Percentiles rank a stretch among this genome's conserved stretches.
These are phyloP conservation scores for Linnemannia elongata DNA, from an alignment of 192 early-diverging fungal species.

Conservation along the genomic window DNA sequence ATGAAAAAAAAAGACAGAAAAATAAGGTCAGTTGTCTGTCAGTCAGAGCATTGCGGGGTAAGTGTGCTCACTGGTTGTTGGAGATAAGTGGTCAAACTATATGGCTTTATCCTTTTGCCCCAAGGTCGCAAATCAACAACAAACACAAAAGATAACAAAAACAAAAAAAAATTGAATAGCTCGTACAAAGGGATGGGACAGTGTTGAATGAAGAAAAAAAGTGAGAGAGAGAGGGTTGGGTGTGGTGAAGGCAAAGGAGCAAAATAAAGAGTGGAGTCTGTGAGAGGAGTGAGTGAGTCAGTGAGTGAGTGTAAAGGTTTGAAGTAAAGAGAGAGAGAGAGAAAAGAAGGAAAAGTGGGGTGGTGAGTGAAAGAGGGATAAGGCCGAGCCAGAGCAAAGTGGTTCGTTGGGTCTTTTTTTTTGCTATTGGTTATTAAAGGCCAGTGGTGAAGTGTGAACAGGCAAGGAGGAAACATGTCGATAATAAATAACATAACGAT, in stretches of 20 bases:
- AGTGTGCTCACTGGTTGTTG: background rate
- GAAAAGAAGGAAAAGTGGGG: background rate
- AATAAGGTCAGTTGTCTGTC: background rate
- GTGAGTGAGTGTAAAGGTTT: background rate
- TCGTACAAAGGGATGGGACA: background rate
- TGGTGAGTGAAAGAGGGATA: background rate
- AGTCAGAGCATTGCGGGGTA: background rate
- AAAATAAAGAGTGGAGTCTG: background rate
- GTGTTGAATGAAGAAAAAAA: conserved; percentile 1
- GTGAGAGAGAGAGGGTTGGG: background rate
- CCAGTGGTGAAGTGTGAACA: background rate
- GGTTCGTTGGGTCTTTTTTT: background rate
- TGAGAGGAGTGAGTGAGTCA: background rate
- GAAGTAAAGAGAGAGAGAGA: background rate
- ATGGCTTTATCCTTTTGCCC: background rate
- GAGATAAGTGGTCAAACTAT: background rate
- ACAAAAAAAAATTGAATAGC: background rate
- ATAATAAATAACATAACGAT: background rate
- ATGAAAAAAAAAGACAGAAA: background rate
- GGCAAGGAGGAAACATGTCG: background rate
- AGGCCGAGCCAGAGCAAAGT: background rate
- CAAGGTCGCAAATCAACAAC: background rate
- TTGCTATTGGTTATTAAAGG: background rate
- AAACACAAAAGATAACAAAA: background rate
- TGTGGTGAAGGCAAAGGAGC: too few species aligned